Evolutionary conservation across 768 basidiomycete species (phyloP), one percentile per base, ranked within the genome.

Genomic region (Coprinopsis sp.): DNA sequence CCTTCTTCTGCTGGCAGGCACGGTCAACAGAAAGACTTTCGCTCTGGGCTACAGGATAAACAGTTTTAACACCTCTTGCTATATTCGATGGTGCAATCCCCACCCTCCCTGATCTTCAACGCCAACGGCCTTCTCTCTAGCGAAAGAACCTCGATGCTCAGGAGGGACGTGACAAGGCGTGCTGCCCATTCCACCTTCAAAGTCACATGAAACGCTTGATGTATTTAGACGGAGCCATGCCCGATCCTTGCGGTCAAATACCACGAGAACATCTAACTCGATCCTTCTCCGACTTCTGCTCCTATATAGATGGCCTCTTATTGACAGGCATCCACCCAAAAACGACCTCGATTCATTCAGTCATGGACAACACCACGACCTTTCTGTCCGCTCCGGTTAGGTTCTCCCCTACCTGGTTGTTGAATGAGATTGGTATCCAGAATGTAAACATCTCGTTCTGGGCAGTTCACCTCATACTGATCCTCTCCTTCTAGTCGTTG

Each of bases 121-220:
- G 28, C 14, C 27, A 42, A 18, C n/a, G n/a, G n/a, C 11, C 8
- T 16, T 27, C 25, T 42, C 40, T 28, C 28, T 42, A 13, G 27
- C 38, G 11, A 11, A 11, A 19, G 38, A 39, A 39, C 38, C 25
- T 39, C 38, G 38, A 39, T 22, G 19, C 25, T n/a, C n/a, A 10
- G 6, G 19, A 18, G 7, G 8, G 34, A 37, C 11, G 34, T 37
- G 19, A 11, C 11, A 19, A 21, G 33, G 10, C 37, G 34, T 38
- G 44, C 50, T 48, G 54, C 55, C 44, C 51, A 50, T 46, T 47
- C 45, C 42, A 38, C 37, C 38, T 41, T n/a, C n/a, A n/a, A 40
- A 51, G 57, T 63, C 60, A 61, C 60, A 63, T 61, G 62, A 55
- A 61, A 44, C 55, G 57, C 54, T 49, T 56, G 53, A 63, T 57